phyloP scores from a whole-genome alignment of 1,284 basidiomycete species.

The Ceratobasidium sp. region DNA sequence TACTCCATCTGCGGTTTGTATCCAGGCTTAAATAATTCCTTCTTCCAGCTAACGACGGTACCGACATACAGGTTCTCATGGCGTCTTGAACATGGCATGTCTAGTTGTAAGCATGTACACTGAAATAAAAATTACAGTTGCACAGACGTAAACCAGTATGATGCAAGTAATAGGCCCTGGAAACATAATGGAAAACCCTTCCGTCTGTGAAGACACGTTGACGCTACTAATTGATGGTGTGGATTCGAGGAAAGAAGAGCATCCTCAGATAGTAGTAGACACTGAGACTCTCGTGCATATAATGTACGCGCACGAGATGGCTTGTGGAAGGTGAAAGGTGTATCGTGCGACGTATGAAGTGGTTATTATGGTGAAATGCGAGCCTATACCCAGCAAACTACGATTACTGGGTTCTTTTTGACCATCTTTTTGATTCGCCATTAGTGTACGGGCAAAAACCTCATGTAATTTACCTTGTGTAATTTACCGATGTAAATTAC shows the following conservation, averaged over 20 bases:
- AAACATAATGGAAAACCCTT: neutral
- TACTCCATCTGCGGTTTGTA: slow-evolving; percentile 81
- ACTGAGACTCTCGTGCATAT: neutral
- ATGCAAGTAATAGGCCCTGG: neutral
- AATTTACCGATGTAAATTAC: too few species aligned
- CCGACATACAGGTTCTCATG: slow-evolving; percentile 38
- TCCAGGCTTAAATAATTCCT: neutral
- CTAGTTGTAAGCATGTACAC: neutral
- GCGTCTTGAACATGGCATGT: slow-evolving; percentile 4
- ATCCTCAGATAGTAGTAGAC: too few species aligned
- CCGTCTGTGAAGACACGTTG: too few species aligned
- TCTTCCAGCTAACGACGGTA: neutral
- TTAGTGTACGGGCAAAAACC: too few species aligned
- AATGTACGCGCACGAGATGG: neutral
- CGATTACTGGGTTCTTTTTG: too few species aligned
- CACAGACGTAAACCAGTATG: neutral
- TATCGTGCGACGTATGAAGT: neutral
- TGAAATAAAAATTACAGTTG: neutral
- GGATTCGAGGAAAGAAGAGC: neutral
- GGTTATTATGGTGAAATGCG: neutral
- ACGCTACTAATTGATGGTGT: too few species aligned
- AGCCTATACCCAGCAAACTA: neutral
- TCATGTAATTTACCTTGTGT: too few species aligned
- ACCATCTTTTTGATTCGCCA: too few species aligned
- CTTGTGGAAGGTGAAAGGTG: too few species aligned